Conservation (phyloP, 306 rosid species). For the Vigna unguiculata region DNA sequence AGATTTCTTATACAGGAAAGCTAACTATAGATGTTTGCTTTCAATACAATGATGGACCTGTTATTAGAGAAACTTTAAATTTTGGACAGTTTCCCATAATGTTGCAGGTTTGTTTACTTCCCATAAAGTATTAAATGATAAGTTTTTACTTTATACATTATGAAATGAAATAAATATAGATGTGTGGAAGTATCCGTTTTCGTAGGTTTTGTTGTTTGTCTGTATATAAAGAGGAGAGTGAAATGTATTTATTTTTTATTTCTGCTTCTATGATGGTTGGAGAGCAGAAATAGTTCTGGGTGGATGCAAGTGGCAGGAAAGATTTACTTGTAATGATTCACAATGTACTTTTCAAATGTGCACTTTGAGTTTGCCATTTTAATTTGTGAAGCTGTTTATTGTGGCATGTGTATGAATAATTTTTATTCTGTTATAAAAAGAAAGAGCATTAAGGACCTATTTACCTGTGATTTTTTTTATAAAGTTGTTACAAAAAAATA, state of each 20-base stretch:
- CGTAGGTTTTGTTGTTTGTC: neutral
- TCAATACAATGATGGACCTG: conserved; percentile 58
- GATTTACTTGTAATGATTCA: neutral
- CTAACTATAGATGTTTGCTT: conserved; percentile 65
- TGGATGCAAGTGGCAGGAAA: neutral
- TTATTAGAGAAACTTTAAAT: conserved; percentile 53
- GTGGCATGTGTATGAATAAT: conserved; percentile 2
- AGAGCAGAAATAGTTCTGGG: neutral
- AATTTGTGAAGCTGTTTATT: neutral
- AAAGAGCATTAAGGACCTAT: neutral
- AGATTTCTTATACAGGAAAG: conserved; percentile 72
- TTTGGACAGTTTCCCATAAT: conserved; percentile 87
- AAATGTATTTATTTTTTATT: neutral
- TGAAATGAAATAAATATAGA: neutral
- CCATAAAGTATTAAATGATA: neutral
- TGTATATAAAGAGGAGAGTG: neutral
- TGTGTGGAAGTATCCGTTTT: neutral
- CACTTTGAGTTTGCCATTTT: neutral
- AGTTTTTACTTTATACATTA: conserved; percentile 12
- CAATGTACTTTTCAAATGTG: neutral
- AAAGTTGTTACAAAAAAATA: too few relatives aligned
- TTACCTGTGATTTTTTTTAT: too few relatives aligned
- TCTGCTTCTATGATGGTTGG: neutral
- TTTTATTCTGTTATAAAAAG: neutral
- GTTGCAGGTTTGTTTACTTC: conserved; percentile 66